Base-by-base conservation (phyloP, 2,329 filamentous ascomycete species). In the Aspergillus clavatus region DNA sequence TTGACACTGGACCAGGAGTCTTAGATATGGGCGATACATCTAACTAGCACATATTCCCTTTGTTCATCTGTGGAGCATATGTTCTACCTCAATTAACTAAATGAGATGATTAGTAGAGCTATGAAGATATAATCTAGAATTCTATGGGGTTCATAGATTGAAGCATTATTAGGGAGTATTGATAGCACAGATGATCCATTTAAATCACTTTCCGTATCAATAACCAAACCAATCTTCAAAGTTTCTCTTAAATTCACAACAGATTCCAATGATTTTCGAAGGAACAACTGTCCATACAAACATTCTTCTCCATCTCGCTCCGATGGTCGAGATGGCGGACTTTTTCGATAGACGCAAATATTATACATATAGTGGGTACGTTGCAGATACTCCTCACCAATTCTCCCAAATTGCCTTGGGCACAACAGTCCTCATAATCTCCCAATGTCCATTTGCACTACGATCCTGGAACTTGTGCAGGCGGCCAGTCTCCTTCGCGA, bases 381-480 rank as follows among this genome's bases (percentile, higher is more conserved):
- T 18, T 8, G 23, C 22, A 36, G 2, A 31, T 10, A 27, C 11
- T 3, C 12, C 14, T 45, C 31, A 95, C 88, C 89, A 97, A 59
- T 81, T 79, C 71, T 95, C 86, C 93, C 93, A 98, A 21, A 97
- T 80, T 10, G 72, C 71, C 45, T 74, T 74, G 1, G 90, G 89
- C 51, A 97, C 56, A 2, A 96, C 89, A 1, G 73, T 80, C 60
- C 93, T 81, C 89, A 98, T 98, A 38, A 98, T 84, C 35, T 72
- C 73, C 93, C 93, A 98, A 70, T 98, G 93, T 7, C 86, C 86
- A 42, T 86, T 63, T 0, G 90, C 90, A 58, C 86, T 88, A 59
- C 80, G 74, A 59, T 82, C 76, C 62, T 95, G 89, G 74, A 81
- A 88, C 62, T 78, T 76, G 44, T 78, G 77, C 59, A 96, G 73